Conservation (phyloP, 768 basidiomycete genomes). For the Russula foetens region DNA sequence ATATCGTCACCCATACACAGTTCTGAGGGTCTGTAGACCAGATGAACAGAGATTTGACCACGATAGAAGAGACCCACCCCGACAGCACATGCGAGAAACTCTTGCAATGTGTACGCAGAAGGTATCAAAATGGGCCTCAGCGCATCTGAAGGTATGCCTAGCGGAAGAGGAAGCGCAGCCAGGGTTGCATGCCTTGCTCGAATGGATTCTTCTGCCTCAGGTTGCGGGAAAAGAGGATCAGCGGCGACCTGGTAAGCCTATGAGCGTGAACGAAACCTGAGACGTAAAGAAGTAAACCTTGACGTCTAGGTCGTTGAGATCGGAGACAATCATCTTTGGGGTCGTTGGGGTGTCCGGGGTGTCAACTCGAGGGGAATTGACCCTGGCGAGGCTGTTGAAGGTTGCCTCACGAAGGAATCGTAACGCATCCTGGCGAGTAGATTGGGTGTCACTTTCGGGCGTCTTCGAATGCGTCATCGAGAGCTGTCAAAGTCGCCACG, state of each 20-base stretch:
- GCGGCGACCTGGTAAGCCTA: background rate
- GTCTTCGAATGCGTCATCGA: conserved; percentile 1
- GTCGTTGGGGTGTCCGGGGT: background rate
- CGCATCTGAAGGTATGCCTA: conserved; percentile 53
- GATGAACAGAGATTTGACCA: background rate
- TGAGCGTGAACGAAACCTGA: background rate
- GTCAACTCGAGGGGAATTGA: conserved; percentile 5
- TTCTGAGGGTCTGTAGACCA: conserved; percentile 41
- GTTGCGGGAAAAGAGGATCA: background rate
- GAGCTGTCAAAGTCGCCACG: background rate
- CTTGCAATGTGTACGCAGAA: conserved; percentile 53
- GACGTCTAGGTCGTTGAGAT: conserved; percentile 17
- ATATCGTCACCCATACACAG: conserved; percentile 36
- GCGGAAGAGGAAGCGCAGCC: conserved; percentile 54
- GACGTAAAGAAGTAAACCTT: background rate
- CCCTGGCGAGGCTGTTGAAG: conserved; percentile 13
- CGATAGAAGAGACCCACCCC: conserved; percentile 37
- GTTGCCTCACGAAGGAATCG: conserved; percentile 20
- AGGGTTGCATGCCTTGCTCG: conserved; percentile 49
- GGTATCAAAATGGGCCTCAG: conserved; percentile 66
- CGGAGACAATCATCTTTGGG: conserved; percentile 9
- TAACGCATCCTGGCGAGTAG: conserved; percentile 18
- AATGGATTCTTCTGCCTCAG: conserved; percentile 28
- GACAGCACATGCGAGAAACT: conserved; percentile 52
- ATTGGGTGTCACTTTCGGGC: conserved; percentile 15